These are phyloP conservation scores for Beauveria brongniartii DNA, from an alignment of 2,329 filamentous ascomycete genomes.

Conservation along the genomic window DNA sequence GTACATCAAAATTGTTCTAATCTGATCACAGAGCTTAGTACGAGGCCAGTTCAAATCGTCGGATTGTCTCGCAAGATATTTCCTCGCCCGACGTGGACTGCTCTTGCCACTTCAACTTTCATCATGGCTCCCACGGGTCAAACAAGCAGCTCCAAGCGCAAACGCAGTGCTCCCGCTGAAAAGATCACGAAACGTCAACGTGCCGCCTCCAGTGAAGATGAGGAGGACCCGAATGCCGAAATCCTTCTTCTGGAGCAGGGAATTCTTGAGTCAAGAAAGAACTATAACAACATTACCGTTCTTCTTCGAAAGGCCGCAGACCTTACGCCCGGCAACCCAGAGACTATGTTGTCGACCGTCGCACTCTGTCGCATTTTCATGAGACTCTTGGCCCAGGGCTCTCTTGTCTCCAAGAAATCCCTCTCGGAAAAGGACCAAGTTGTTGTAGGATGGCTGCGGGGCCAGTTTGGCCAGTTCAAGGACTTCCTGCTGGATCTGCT, in stretches of 20 bases:
- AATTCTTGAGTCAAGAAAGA: constrained; percentile 75
- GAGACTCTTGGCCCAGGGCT: constrained; percentile 67
- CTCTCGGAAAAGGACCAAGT: constrained; percentile 65
- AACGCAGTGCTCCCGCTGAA: constrained; percentile 36
- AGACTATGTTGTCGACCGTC: constrained; percentile 62
- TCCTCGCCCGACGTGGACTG: neutral
- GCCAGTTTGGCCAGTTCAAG: constrained; percentile 65
- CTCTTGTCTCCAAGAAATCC: constrained; percentile 56
- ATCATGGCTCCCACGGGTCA: constrained; percentile 21
- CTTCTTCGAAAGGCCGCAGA: constrained; percentile 52
- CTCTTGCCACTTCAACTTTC: neutral
- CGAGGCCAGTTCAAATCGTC: too few relatives aligned
- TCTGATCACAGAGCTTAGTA: neutral
- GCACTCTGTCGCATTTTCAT: constrained; percentile 82
- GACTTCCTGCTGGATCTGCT: constrained; percentile 54
- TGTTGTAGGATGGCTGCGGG: constrained; percentile 71
- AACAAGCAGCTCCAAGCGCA: constrained; percentile 40
- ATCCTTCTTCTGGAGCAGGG: constrained; percentile 71
- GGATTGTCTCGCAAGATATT: neutral
- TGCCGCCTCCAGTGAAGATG: constrained; percentile 38
- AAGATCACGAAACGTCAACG: constrained; percentile 40
- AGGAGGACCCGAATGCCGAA: constrained; percentile 50
- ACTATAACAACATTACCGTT: constrained; percentile 83
- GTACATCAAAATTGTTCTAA: neutral
- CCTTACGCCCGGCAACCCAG: constrained; percentile 37